Base-by-base conservation (phyloP, 2,329 filamentous ascomycete species). In the Neofusicoccum kwambonambiense region DNA sequence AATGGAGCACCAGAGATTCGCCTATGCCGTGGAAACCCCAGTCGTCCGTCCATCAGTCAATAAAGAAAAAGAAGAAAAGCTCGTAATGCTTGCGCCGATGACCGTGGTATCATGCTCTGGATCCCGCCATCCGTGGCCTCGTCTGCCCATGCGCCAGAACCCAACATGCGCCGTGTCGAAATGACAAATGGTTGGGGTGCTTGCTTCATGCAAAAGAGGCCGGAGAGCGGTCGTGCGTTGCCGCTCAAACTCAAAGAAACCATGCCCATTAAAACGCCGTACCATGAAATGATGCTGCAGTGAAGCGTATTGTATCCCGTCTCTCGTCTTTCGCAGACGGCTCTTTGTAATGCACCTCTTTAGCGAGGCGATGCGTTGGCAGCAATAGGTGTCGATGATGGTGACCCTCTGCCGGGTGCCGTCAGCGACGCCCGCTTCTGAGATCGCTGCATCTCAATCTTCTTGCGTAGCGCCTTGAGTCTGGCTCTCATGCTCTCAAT, bases 401-500 rank as follows among this genome's bases (percentile, higher is more conserved):
- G 62, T 12, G 62, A 64, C 2, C 62, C 44, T 45, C 56, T 61
- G 54, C 63, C 19, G 7, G 58, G 27, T 17, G 50, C 60, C 15
- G 64, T 54, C 31, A 67, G 56, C 12, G 64, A 63, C 5, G 68
- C 69, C 41, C 77, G 73, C 64, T 78, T 78, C 60, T 75, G 70
- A 3, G 73, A 69, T 64, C 39, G 51, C 35, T 64, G 62, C n/a
- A 58, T 77, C 76, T 79, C 75, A 34, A 82, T 76, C 72, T 83
- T 83, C 72, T 78, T 81, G 68, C 79, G 75, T 15, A 83, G 73
- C 12, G 77, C 71, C 58, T 72, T 70, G 45, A 82, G 77, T 41
- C 81, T 79, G 31, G 71, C 70, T 66, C 75, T 76, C 69, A 79
- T 78, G 67, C 79, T 76, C 62, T 83, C 80, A 51, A 83, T 77